Conservation (phyloP, 2,329 filamentous ascomycete species). For the Penicillium sp. region DNA sequence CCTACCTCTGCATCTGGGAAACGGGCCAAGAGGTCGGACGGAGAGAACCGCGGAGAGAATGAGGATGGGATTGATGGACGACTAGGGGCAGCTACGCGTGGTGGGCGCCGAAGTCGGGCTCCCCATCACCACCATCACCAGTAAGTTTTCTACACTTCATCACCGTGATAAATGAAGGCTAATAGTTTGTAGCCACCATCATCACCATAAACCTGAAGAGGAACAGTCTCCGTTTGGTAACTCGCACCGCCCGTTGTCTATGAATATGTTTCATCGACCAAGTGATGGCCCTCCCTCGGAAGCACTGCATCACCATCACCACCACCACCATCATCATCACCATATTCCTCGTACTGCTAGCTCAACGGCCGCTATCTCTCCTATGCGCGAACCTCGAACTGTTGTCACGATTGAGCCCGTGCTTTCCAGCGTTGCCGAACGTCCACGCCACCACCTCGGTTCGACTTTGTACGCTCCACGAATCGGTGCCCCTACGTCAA, state of each 20-base stretch:
- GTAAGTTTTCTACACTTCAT: constrained; percentile 42
- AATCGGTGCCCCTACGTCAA: constrained; percentile 56
- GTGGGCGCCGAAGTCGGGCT: constrained; percentile 62
- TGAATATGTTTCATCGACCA: constrained; percentile 36
- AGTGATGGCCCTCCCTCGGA: constrained; percentile 29
- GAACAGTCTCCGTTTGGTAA: constrained; percentile 38
- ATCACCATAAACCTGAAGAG: constrained; percentile 59
- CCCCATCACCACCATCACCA: constrained; percentile 66
- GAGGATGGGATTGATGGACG: constrained; percentile 69
- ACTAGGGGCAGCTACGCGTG: constrained; percentile 67
- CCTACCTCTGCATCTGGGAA: constrained; percentile 58
- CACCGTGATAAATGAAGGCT: constrained; percentile 20
- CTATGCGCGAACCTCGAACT: constrained; percentile 64
- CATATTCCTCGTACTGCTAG: constrained; percentile 36
- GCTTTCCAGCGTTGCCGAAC: constrained; percentile 71
- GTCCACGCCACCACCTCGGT: constrained; percentile 79
- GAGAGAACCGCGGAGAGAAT: constrained; percentile 67
- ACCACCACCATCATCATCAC: constrained; percentile 40
- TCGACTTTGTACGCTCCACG: constrained; percentile 79
- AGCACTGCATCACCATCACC: constrained; percentile 48
- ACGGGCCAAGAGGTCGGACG: constrained; percentile 72
- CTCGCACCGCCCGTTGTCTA: constrained; percentile 32
- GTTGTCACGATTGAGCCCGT: constrained; percentile 72
- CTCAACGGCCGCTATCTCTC: constrained; percentile 32
- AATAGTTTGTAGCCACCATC: constrained; percentile 49